Conservation (phyloP, 805 yeast genomes). For the Wickerhamiella allomyrinae region DNA sequence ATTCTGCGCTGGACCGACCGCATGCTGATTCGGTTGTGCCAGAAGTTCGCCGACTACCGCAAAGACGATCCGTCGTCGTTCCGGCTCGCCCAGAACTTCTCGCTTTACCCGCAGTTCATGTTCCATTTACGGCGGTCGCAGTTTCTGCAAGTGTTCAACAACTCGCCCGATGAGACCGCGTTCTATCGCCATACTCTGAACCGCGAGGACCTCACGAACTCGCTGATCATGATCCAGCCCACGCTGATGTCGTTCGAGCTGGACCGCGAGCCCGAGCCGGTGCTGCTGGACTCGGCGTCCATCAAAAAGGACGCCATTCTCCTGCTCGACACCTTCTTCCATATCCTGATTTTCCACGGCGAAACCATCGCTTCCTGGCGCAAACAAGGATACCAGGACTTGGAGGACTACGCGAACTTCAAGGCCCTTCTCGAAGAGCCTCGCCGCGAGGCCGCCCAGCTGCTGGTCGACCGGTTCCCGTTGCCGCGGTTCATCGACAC, state of each 20-base stretch:
- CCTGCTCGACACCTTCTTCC: constrained; percentile 90
- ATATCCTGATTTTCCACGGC: constrained; percentile 89
- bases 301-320: constrained; percentile 77
- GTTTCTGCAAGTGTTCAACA: constrained; percentile 88
- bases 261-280: constrained; percentile 79
- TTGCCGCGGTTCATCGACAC: constrained; percentile 94
- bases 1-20: constrained; percentile 91
- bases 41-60: constrained; percentile 83
- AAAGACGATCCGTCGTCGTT: constrained; percentile 75
- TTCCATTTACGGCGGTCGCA: constrained; percentile 93
- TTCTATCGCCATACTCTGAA: constrained; percentile 86
- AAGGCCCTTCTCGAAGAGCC: constrained; percentile 79
- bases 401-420: constrained; percentile 78
- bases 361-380: constrained; percentile 93
- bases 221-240: constrained; percentile 95
- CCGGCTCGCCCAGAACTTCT: constrained; percentile 68
- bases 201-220: constrained; percentile 84
- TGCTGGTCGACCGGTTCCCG: constrained; percentile 89
- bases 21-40: constrained; percentile 77
- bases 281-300: constrained; percentile 82
- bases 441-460: constrained; percentile 78
- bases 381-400: constrained; percentile 85
- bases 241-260: constrained; percentile 76
- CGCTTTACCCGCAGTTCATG: constrained; percentile 88
- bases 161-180: constrained; percentile 98